A percentile compares a stretch with the other conserved stretches of the same genome.
Evolutionary conservation across 768 basidiomycete species (phyloP).

Genomic region (Flagelloscypha sp.): DNA sequence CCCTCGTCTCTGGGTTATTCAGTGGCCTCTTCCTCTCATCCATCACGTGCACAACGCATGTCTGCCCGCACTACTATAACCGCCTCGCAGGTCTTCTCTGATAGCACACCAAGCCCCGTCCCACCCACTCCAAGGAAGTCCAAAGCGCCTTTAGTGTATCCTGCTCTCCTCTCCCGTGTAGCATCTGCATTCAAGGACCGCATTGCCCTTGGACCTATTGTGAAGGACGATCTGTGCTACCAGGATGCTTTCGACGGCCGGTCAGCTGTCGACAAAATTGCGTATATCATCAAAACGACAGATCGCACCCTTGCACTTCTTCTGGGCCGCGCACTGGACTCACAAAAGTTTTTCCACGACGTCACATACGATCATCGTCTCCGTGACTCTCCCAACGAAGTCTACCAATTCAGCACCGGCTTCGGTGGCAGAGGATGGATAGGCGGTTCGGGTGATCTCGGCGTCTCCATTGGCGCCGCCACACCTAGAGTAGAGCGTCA

Average conservation of each 20-base stretch:
- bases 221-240: conserved; percentile 95
- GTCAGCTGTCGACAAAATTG: conserved; percentile 94
- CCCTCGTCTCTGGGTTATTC: too few relatives aligned
- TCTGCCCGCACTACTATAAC: too few relatives aligned
- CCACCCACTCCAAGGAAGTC: conserved; percentile 30
- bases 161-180: conserved; percentile 91
- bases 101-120: conserved; percentile 35
- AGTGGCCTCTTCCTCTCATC: too few relatives aligned
- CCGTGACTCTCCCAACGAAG: conserved; percentile 77
- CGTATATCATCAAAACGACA: conserved; percentile 97
- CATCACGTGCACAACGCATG: too few relatives aligned
- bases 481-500: too few relatives aligned
- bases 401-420: conserved; percentile 87
- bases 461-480: conserved; percentile 33
- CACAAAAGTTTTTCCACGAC: conserved; percentile 99
- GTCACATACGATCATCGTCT: conserved; percentile 97
- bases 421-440: too few relatives aligned
- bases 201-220: conserved; percentile 64
- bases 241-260: conserved; percentile 95
- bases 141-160: conserved; percentile 78
- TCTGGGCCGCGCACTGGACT: conserved; percentile 91
- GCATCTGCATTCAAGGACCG: conserved; percentile 89
- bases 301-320: conserved; percentile 93
- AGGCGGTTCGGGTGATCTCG: too few relatives aligned
- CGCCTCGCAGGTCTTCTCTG: conserved; percentile 22